Conservation (phyloP, 2,329 filamentous ascomycete species). For the Penicillium griseofulvum region DNA sequence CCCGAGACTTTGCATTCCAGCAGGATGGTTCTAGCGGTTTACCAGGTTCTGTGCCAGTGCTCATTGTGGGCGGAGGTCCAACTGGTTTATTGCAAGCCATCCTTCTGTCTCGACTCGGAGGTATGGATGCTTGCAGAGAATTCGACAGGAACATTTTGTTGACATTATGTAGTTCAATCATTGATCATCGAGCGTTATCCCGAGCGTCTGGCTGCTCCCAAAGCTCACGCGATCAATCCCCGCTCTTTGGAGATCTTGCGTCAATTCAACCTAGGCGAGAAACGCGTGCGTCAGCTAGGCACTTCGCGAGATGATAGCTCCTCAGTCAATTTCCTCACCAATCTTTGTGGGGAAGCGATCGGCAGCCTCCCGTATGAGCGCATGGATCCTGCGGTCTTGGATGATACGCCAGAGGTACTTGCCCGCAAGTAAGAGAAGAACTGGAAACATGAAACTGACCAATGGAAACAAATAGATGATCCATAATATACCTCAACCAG, state of each 20-base stretch:
- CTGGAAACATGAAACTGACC: background rate
- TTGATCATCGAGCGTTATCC: constrained; percentile 23
- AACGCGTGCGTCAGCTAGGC: constrained; percentile 28
- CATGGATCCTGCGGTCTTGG: constrained; percentile 27
- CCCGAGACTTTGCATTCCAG: background rate
- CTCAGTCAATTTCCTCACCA: constrained; percentile 40
- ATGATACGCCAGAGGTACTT: constrained; percentile 35
- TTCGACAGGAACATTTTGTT: background rate
- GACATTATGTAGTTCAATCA: constrained; percentile 1
- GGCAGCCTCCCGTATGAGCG: constrained; percentile 33
- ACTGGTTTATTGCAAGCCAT: constrained; percentile 35
- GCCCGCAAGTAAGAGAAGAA: background rate
- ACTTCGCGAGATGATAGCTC: constrained; percentile 33
- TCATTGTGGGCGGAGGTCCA: constrained; percentile 40
- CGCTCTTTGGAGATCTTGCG: constrained; percentile 24
- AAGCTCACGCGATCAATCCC: constrained; percentile 26
- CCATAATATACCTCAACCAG: constrained; percentile 16
- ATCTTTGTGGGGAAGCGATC: constrained; percentile 33
- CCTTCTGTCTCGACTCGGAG: constrained; percentile 31
- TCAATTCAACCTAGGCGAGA: constrained; percentile 19
- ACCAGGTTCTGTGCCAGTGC: constrained; percentile 18
- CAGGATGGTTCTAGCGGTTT: background rate
- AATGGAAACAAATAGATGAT: constrained; percentile 3
- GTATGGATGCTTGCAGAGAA: constrained; percentile 5
- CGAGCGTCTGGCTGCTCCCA: constrained; percentile 19